phyloP scores from a whole-genome alignment of 768 basidiomycete species.

The Sporobolomyces phaffii region DNA sequence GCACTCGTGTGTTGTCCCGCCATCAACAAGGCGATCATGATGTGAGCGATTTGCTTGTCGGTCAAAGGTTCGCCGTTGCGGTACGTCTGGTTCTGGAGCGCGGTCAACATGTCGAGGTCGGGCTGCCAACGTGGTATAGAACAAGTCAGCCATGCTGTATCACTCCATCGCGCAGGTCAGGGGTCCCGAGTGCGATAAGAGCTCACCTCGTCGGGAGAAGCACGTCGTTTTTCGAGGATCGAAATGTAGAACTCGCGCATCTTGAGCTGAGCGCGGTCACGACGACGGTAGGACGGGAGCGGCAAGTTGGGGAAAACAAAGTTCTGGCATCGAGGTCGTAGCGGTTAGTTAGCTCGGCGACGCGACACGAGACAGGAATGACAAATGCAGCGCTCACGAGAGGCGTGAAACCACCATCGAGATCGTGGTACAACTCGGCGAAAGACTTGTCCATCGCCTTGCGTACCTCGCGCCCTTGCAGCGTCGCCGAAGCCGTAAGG shows the following conservation, averaged over 20 bases:
- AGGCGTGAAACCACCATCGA: constrained; percentile 94
- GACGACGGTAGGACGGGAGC: constrained; percentile 75
- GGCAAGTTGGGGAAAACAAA: constrained; percentile 92
- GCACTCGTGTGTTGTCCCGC: constrained; percentile 98
- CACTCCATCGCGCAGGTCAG: no score
- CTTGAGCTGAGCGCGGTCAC: constrained; percentile 82
- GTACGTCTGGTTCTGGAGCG: constrained; percentile 76
- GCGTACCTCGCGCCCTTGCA: constrained; percentile 89
- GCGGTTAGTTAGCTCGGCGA: no score
- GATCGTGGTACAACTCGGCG: constrained; percentile 73
- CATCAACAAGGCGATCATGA: constrained; percentile 98
- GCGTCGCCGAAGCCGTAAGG: constrained; percentile 82
- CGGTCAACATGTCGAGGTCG: constrained; percentile 86
- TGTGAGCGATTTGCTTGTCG: constrained; percentile 92
- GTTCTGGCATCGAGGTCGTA: constrained; percentile 53
- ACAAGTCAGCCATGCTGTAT: no score
- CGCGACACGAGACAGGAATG: neutral
- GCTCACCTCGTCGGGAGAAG: constrained; percentile 53
- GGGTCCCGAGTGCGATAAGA: neutral
- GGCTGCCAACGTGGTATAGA: constrained; percentile 49
- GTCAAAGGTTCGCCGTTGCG: constrained; percentile 67
- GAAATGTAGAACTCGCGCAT: constrained; percentile 89
- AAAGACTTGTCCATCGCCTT: constrained; percentile 70
- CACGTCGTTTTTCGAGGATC: constrained; percentile 68
- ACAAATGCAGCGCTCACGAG: constrained; percentile 45